Evolutionary conservation across 129 eudicot species (phyloP).

Genomic region (Smallanthus sonchifolius): DNA sequence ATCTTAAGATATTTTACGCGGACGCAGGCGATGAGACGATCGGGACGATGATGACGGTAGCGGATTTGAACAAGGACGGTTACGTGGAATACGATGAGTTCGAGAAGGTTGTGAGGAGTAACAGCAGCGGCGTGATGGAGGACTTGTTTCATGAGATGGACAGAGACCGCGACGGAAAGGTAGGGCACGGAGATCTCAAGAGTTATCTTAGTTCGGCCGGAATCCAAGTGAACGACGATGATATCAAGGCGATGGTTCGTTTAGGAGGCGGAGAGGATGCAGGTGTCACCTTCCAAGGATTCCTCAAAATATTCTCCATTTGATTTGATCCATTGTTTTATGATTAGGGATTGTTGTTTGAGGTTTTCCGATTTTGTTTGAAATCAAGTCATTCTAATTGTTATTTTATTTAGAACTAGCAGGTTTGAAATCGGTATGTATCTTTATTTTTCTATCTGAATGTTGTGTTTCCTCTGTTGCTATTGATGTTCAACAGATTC

Average conservation of each 20-base stretch:
- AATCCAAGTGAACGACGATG: slow-evolving; percentile 51
- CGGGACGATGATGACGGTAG: slow-evolving; percentile 57
- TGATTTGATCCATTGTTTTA: too few species aligned
- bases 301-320: slow-evolving; percentile 49
- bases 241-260: slow-evolving; percentile 57
- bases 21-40: slow-evolving; percentile 43
- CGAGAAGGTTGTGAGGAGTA: slow-evolving; percentile 41
- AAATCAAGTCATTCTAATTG: too few species aligned
- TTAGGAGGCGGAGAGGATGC: slow-evolving; percentile 53
- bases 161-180: slow-evolving; percentile 68
- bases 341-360: too few species aligned
- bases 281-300: slow-evolving; percentile 47
- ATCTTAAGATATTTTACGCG: slow-evolving; percentile 44
- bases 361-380: too few species aligned
- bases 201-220: slow-evolving; percentile 52
- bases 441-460: too few species aligned
- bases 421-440: too few species aligned
- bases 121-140: slow-evolving; percentile 41
- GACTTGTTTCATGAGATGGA: slow-evolving; percentile 70
- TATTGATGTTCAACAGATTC: too few species aligned
- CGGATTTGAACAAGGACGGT: slow-evolving; percentile 60
- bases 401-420: too few species aligned
- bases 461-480: too few species aligned
- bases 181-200: slow-evolving; percentile 53
- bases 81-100: slow-evolving; percentile 70